Evolutionary conservation across 2,329 filamentous ascomycete genomes (phyloP), one percentile per base, ranked within the genome.

Genomic region (Trichoderma sp.): DNA sequence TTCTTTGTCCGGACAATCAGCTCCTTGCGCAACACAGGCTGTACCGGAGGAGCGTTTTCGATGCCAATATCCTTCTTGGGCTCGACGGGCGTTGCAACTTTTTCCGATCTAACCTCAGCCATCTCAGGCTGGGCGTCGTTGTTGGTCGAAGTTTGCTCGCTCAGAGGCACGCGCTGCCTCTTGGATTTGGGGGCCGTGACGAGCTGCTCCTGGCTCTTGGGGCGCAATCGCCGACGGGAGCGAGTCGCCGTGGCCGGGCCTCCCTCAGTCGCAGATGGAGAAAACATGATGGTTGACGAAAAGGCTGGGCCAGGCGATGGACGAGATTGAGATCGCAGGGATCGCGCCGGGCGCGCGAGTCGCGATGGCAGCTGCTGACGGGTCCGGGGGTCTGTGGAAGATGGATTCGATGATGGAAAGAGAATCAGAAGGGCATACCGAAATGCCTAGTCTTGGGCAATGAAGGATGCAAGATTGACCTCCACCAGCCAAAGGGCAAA

Each of bases 1-100:
- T 90, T 90, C 75, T 89, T 90, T 10, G 85, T 83, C 70, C 88
- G 84, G 45, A 89, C 81, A 68, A 82, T 86, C 56, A 88, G 82
- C 73, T 90, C 87, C 71, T 82, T 84, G 70, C 80, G 83, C 52
- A 80, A 76, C 10, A 77, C 73, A 22, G 75, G 73, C 64, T 75
- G 75, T 35, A 45, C 37, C 10, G 65, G 76, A 35, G 57, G 57
- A 17, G 39, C 17, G 10, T 79, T 81, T 71, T 86, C 84, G 71
- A 82, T 75, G 71, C 80, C 34, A 10, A 37, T 79, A 70, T 86
- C 84, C 71, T 80, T 81, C 72, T 82, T 84, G 64, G 78, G 69
- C 53, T 81, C 80, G 69, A 81, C 75, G 50, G 79, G 58, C 3
- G 63, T 70, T 63, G 83, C 80, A 69, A 83, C 73, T 75, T 84